These are phyloP conservation scores for Pseudocercospora vitis DNA, from an alignment of 2,329 filamentous ascomycete species.

Conservation along the genomic window DNA sequence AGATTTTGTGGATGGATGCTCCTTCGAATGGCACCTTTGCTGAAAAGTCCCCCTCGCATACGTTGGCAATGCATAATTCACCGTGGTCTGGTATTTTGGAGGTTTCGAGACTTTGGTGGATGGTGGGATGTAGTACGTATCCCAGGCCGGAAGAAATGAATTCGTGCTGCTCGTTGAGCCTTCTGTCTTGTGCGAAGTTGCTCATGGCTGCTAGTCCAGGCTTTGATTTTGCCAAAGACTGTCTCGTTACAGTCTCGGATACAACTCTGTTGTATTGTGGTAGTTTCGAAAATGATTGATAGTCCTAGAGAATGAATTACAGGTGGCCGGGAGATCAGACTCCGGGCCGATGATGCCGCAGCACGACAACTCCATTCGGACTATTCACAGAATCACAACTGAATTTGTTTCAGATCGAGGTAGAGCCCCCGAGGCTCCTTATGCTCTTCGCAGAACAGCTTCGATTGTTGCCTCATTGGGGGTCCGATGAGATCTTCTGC, in stretches of 20 bases:
- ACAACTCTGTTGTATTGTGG: too few relatives aligned
- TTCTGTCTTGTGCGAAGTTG: constrained; percentile 1
- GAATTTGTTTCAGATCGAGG: constrained; percentile 20
- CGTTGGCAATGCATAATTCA: constrained; percentile 15
- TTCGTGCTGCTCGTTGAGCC: constrained; percentile 20
- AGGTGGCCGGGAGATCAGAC: too few relatives aligned
- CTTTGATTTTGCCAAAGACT: background rate
- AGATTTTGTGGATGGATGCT: background rate
- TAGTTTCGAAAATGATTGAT: too few relatives aligned
- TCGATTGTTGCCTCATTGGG: constrained; percentile 36
- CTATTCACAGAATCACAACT: too few relatives aligned
- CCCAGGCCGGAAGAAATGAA: constrained; percentile 22
- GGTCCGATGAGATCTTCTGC: constrained; percentile 35
- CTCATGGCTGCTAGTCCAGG: background rate
- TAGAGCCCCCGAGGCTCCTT: constrained; percentile 18
- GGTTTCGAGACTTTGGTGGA: constrained; percentile 10
- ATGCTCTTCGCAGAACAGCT: constrained; percentile 16
- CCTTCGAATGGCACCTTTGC: background rate
- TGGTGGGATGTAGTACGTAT: constrained; percentile 21
- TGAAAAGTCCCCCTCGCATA: too few relatives aligned
- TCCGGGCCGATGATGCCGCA: too few relatives aligned
- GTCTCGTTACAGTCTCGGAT: too few relatives aligned
- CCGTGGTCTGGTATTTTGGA: background rate
- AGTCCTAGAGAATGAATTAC: too few relatives aligned
- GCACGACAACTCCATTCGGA: too few relatives aligned